Percentiles rank a stretch among this genome's conserved stretches.
phyloP scores from a whole-genome alignment of 2,329 filamentous ascomycete genomes.

The Triangularia setosa region DNA sequence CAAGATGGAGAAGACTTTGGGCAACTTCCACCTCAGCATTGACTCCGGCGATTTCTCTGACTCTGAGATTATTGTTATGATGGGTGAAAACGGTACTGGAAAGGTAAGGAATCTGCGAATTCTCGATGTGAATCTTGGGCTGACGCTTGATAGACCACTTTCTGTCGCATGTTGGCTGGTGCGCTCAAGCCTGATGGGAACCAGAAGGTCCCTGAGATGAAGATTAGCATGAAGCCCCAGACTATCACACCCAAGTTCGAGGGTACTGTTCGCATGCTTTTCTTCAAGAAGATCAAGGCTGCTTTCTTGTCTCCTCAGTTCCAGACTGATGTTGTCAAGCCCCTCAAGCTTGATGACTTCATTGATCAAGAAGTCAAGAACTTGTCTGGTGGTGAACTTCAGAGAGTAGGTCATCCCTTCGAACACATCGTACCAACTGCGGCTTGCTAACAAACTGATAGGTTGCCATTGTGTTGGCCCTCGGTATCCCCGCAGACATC shows the following conservation, averaged over 20 bases:
- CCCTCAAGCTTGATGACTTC: slow-evolving; percentile 97
- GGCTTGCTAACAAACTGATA: slow-evolving; percentile 14
- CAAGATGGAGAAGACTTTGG: slow-evolving; percentile 86
- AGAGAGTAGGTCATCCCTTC: slow-evolving; percentile 62
- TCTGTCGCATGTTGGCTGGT: slow-evolving; percentile 93
- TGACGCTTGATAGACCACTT: slow-evolving; percentile 67
- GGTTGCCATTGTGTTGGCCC: slow-evolving; percentile 75
- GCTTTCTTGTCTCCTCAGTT: slow-evolving; percentile 96
- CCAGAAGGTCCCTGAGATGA: slow-evolving; percentile 81
- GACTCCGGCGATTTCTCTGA: slow-evolving; percentile 88
- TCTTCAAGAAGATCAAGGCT: slow-evolving; percentile 99
- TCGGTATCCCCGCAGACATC: slow-evolving; percentile 93
- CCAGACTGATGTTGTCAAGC: slow-evolving; percentile 99
- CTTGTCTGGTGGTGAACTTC: slow-evolving; percentile 97
- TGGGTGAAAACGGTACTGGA: slow-evolving; percentile 99
- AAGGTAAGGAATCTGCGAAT: slow-evolving; percentile 22
- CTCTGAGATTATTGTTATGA: slow-evolving; percentile 98
- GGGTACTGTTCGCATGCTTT: slow-evolving; percentile 92
- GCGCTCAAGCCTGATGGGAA: slow-evolving; percentile 84
- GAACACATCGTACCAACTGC: neutral
- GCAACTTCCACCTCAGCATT: slow-evolving; percentile 78
- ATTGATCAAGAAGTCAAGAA: slow-evolving; percentile 99
- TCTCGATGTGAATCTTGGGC: neutral
- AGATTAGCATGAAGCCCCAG: slow-evolving; percentile 98
- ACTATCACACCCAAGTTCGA: slow-evolving; percentile 98